phyloP scores from a whole-genome alignment of 148 eudicot species.

The Heliamphora exappendiculata region DNA sequence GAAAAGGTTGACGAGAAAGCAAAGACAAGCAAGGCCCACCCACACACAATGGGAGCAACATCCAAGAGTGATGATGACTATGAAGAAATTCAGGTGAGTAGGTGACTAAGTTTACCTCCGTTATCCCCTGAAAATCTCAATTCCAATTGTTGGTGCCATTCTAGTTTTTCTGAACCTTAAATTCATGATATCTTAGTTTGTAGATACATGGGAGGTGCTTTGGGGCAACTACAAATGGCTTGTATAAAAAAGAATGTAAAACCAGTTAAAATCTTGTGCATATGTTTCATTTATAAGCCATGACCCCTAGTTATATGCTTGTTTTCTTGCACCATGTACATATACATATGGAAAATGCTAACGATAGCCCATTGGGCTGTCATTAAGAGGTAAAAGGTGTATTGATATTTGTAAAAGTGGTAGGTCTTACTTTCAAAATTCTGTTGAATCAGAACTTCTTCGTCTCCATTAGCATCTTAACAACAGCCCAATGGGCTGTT shows the following conservation, averaged over 20 bases:
- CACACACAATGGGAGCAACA: not conserved
- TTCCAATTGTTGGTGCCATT: slow-evolving; percentile 4
- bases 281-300: not conserved
- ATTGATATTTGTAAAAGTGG: not conserved
- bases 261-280: not conserved
- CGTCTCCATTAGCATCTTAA: not conserved
- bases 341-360: not conserved
- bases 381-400: not conserved
- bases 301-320: not conserved
- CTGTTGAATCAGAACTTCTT: not conserved
- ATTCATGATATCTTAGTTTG: not conserved
- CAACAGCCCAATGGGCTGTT: not conserved
- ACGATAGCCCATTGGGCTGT: not conserved
- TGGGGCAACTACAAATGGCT: not conserved
- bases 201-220: no score
- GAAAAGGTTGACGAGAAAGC: slow-evolving; percentile 12
- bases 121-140: not conserved
- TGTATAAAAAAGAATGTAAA: not conserved
- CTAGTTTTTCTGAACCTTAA: not conserved
- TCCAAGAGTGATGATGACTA: slow-evolving; percentile 1
- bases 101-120: not conserved
- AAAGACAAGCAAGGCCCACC: not conserved
- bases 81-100: slow-evolving; percentile 14
- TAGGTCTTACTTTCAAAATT: not conserved
- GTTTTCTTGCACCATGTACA: no score